These are phyloP conservation scores for Boletus speciosus DNA, from an alignment of 768 basidiomycete species.

Conservation along the genomic window DNA sequence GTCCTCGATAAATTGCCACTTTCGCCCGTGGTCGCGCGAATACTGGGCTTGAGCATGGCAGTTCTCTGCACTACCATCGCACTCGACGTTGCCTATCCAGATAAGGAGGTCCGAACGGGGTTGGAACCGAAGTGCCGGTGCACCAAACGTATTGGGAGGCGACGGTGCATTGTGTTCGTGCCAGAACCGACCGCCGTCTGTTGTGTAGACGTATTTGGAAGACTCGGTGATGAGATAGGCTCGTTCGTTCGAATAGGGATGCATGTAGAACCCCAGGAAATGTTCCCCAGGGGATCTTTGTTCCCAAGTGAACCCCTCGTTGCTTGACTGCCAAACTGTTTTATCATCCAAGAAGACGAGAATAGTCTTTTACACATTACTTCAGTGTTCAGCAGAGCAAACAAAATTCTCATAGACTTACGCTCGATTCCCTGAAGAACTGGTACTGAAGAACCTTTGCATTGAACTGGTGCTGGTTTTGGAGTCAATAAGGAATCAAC, in stretches of 20 bases:
- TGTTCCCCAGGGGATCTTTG: constrained; percentile 55
- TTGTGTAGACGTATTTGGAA: constrained; percentile 70
- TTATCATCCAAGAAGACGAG: constrained; percentile 76
- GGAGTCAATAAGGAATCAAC: constrained; percentile 4
- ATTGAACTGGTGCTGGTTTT: constrained; percentile 62
- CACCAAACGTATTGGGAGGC: constrained; percentile 75
- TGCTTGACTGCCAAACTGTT: constrained; percentile 89
- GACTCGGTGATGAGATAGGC: constrained; percentile 85
- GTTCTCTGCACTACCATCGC: constrained; percentile 42
- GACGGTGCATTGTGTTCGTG: constrained; percentile 52
- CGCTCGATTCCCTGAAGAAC: constrained; percentile 82
- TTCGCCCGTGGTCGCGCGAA: constrained; percentile 70
- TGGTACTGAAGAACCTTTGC: constrained; percentile 65
- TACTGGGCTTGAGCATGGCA: constrained; percentile 80
- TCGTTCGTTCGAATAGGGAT: constrained; percentile 71
- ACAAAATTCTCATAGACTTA: constrained; percentile 27
- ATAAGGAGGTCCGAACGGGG: constrained; percentile 81
- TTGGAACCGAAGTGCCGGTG: constrained; percentile 82
- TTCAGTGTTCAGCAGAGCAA: background rate
- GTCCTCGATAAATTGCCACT: constrained; percentile 72
- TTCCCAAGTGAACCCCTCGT: constrained; percentile 92
- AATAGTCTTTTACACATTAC: constrained; percentile 52
- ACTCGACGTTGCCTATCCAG: constrained; percentile 80
- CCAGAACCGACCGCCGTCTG: constrained; percentile 78
- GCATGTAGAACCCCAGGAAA: constrained; percentile 86